These are phyloP conservation scores for Euptelea pleiosperma DNA, from an alignment of 164 flowering plant species.

Conservation along the genomic window DNA sequence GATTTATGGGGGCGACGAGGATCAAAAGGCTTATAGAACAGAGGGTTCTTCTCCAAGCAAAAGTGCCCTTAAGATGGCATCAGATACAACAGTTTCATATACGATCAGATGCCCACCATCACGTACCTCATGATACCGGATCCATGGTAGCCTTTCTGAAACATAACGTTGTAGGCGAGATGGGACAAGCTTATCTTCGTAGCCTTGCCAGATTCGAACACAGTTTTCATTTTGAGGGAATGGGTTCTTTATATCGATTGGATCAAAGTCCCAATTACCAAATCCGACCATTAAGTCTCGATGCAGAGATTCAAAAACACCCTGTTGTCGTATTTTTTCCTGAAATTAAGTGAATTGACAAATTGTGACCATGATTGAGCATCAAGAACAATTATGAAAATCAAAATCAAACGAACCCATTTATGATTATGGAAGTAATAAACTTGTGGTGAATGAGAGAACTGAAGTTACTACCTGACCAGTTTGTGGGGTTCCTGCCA, in stretches of 20 bases:
- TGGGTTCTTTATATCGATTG: constrained; percentile 36
- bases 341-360: too few relatives aligned
- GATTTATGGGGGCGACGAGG: too few relatives aligned
- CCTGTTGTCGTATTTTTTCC: constrained; percentile 26
- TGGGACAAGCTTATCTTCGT: constrained; percentile 35
- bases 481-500: constrained; percentile 5
- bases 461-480: constrained; percentile 8
- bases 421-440: too few relatives aligned
- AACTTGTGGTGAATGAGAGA: too few relatives aligned
- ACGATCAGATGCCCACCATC: constrained; percentile 28
- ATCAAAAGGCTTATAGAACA: background rate
- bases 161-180: constrained; percentile 26
- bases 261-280: constrained; percentile 47
- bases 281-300: constrained; percentile 31
- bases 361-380: too few relatives aligned
- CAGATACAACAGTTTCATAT: constrained; percentile 21
- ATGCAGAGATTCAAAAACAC: constrained; percentile 31
- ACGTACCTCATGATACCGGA: constrained; percentile 31
- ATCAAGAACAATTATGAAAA: too few relatives aligned
- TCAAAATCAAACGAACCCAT: too few relatives aligned
- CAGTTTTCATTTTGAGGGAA: constrained; percentile 32
- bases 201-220: constrained; percentile 49
- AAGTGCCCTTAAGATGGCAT: constrained; percentile 53
- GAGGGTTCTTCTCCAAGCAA: constrained; percentile 34
- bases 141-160: constrained; percentile 37